These are phyloP conservation scores for Mrakiaceae sp. DNA, from an alignment of 1,284 basidiomycete genomes.

Conservation along the genomic window DNA sequence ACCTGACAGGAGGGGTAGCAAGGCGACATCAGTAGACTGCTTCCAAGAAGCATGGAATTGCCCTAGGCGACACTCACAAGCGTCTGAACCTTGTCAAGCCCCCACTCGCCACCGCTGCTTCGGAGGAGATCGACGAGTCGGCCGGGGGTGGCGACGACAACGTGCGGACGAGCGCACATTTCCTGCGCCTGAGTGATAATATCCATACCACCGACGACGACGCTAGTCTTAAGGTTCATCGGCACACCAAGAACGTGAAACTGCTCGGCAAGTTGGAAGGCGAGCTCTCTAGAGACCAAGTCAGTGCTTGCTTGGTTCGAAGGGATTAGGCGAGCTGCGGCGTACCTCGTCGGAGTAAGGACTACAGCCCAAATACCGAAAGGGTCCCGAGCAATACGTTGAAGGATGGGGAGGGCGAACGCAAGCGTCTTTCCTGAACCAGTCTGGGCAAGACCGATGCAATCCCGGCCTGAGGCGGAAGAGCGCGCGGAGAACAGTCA, in stretches of 20 bases:
- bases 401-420: conserved; percentile 89
- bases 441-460: conserved; percentile 94
- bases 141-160: conserved; percentile 93
- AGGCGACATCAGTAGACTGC: not conserved
- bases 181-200: conserved; percentile 92
- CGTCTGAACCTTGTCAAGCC: conserved; percentile 71
- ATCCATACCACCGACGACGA: conserved; percentile 96
- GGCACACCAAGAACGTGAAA: conserved; percentile 81
- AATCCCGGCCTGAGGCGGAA: conserved; percentile 59
- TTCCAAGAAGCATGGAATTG: not conserved
- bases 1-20: conserved; percentile 43
- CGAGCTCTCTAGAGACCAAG: conserved; percentile 58
- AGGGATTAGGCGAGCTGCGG: not conserved
- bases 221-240: conserved; percentile 67
- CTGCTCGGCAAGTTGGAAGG: conserved; percentile 93
- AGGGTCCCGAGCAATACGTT: conserved; percentile 75
- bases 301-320: too few relatives aligned
- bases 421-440: conserved; percentile 97
- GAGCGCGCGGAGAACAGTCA: too few relatives aligned
- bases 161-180: conserved; percentile 72
- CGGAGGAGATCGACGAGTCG: conserved; percentile 83
- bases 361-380: conserved; percentile 90
- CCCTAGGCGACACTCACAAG: conserved; percentile 45
- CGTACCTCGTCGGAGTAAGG: conserved; percentile 78
- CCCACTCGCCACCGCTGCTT: conserved; percentile 65